Evolutionary conservation across 345 rosid genomes (phyloP).

Genomic region (Firmiana major): DNA sequence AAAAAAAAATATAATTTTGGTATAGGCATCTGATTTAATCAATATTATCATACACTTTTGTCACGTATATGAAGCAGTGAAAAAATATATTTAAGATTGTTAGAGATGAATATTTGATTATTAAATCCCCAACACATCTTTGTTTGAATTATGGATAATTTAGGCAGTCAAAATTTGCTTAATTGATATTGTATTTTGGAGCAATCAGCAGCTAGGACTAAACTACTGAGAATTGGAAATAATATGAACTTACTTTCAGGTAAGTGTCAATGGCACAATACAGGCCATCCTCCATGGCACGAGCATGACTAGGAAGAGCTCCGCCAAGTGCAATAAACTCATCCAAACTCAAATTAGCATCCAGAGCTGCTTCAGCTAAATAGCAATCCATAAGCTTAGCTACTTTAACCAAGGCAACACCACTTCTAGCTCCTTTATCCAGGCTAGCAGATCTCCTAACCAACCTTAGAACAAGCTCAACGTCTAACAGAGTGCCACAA

Average conservation of each 20-base stretch:
- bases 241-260: slow-evolving; percentile 57
- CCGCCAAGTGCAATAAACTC: slow-evolving; percentile 61
- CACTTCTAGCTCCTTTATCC: slow-evolving; percentile 46
- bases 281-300: slow-evolving; percentile 62
- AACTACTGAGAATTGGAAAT: not conserved
- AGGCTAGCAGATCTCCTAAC: slow-evolving; percentile 49
- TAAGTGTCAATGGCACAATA: slow-evolving; percentile 88
- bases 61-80: no score
- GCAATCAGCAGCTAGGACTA: not conserved
- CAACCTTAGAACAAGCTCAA: slow-evolving; percentile 64
- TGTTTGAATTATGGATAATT: not conserved
- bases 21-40: no score
- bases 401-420: slow-evolving; percentile 58
- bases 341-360: slow-evolving; percentile 40
- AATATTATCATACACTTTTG: no score
- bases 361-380: slow-evolving; percentile 72
- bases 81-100: no score
- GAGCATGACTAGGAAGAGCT: slow-evolving; percentile 71
- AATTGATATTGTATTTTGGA: not conserved
- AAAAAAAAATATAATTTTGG: no score
- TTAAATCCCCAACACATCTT: not conserved
- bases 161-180: not conserved
- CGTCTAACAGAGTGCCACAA: slow-evolving; percentile 70
- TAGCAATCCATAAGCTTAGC: slow-evolving; percentile 77
- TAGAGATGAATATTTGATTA: no score